phyloP scores from a whole-genome alignment of 2,329 filamentous ascomycete genomes.

The Monilinia aucupariae region DNA sequence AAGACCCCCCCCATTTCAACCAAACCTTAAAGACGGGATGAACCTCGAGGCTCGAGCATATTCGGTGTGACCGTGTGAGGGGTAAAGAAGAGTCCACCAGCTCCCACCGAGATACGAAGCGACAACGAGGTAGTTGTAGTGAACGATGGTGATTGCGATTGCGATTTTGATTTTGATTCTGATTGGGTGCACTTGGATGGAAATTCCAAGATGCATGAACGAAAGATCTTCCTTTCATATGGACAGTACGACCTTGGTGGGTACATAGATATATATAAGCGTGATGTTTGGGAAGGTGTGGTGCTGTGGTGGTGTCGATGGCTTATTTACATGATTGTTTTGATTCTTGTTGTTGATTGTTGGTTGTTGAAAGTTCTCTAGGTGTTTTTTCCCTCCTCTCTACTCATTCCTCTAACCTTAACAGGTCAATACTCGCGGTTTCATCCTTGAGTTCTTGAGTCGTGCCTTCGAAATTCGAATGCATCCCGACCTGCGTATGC shows the following conservation, averaged over 20 bases:
- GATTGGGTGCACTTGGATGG: neutral
- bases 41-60: neutral
- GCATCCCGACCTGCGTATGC: conserved; percentile 8
- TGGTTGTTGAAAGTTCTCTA: neutral
- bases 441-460: too few species aligned
- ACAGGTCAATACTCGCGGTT: neutral
- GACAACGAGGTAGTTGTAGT: conserved; percentile 6
- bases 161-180: neutral
- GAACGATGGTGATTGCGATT: too few species aligned
- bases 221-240: neutral
- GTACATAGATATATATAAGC: neutral
- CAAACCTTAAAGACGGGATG: neutral
- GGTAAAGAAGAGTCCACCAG: neutral
- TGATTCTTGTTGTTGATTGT: neutral
- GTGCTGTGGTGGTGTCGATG: neutral
- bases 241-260: neutral
- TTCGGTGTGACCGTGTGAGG: neutral
- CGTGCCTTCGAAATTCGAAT: neutral
- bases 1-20: neutral
- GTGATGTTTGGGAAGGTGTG: neutral
- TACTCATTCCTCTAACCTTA: neutral
- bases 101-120: conserved; percentile 1
- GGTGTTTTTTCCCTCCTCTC: neutral
- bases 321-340: neutral
- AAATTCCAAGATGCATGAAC: neutral